Conservation (phyloP, 1,139 yeast species). For the Zygosaccharomyces sapae region DNA sequence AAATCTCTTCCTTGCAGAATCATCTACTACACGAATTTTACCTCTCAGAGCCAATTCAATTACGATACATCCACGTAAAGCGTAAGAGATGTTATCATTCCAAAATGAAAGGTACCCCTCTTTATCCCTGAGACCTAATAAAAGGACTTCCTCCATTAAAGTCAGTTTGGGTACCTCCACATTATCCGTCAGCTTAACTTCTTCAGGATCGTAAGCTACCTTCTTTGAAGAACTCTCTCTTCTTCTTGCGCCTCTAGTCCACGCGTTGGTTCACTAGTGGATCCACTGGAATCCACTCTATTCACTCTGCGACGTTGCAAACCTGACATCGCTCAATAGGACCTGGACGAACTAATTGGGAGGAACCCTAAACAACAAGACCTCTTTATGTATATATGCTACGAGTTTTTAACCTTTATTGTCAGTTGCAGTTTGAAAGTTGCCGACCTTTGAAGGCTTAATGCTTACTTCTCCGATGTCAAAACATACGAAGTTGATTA, state of each 20-base stretch:
- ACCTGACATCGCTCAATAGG: slow-evolving; percentile 36
- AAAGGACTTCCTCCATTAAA: slow-evolving; percentile 90
- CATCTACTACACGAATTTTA: slow-evolving; percentile 82
- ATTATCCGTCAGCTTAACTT: slow-evolving; percentile 39
- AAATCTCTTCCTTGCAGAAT: slow-evolving; percentile 87
- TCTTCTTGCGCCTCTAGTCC: slow-evolving; percentile 23
- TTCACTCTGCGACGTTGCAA: slow-evolving; percentile 48
- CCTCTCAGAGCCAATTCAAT: slow-evolving; percentile 90
- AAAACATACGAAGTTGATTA: background rate
- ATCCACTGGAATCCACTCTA: slow-evolving; percentile 24
- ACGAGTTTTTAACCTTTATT: background rate
- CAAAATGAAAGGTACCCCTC: slow-evolving; percentile 96
- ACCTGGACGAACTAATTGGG: background rate
- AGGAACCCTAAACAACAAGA: background rate
- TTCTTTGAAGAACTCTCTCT: slow-evolving; percentile 39
- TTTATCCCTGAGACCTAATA: slow-evolving; percentile 89
- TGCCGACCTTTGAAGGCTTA: no score
- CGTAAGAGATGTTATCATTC: slow-evolving; percentile 97
- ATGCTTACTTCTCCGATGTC: background rate
- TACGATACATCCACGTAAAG: slow-evolving; percentile 88
- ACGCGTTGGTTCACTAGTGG: slow-evolving; percentile 21
- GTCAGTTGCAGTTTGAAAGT: no score
- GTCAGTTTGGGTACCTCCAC: slow-evolving; percentile 67
- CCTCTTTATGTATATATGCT: background rate
- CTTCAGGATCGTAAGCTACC: slow-evolving; percentile 79